These are phyloP conservation scores for Aureoboletus auriporus DNA, from an alignment of 768 basidiomycete species.

Conservation along the genomic window DNA sequence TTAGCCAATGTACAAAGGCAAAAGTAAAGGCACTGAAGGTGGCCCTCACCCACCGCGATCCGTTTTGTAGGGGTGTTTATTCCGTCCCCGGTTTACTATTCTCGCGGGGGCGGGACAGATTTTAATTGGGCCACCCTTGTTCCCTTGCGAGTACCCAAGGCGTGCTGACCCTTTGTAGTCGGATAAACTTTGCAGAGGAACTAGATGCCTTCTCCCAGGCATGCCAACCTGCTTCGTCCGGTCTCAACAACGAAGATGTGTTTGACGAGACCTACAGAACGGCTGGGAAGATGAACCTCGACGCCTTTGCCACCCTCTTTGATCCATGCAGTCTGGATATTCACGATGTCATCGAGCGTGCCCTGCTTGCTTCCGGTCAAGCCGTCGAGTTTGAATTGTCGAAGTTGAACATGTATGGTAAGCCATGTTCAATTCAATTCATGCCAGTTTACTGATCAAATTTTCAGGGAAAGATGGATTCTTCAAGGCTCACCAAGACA, in stretches of 20 bases:
- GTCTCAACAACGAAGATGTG: constrained; percentile 33
- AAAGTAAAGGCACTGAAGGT: not conserved
- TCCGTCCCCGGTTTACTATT: not conserved
- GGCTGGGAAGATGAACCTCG: constrained; percentile 41
- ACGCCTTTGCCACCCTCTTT: constrained; percentile 34
- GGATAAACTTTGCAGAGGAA: not conserved
- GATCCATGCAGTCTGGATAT: constrained; percentile 28
- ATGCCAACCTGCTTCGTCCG: constrained; percentile 41
- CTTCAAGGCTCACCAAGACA: constrained; percentile 50
- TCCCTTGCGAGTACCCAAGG: not conserved
- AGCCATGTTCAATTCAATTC: not conserved
- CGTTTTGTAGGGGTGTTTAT: not conserved
- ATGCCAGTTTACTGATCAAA: not conserved
- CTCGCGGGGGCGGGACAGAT: not conserved
- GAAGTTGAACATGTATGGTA: constrained; percentile 47
- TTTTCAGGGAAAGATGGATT: constrained; percentile 31
- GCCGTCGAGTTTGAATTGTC: constrained; percentile 35
- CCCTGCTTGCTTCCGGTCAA: constrained; percentile 17
- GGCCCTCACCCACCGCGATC: not conserved
- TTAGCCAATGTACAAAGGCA: too few relatives aligned
- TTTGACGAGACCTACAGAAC: constrained; percentile 44
- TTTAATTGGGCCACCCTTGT: not conserved
- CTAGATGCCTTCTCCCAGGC: constrained; percentile 27
- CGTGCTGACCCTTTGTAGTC: not conserved
- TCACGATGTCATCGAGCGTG: constrained; percentile 15